Evolutionary conservation across 306 rosid species (phyloP), one percentile per base, ranked within the genome.

Genomic region (Cicer chorassanicum): DNA sequence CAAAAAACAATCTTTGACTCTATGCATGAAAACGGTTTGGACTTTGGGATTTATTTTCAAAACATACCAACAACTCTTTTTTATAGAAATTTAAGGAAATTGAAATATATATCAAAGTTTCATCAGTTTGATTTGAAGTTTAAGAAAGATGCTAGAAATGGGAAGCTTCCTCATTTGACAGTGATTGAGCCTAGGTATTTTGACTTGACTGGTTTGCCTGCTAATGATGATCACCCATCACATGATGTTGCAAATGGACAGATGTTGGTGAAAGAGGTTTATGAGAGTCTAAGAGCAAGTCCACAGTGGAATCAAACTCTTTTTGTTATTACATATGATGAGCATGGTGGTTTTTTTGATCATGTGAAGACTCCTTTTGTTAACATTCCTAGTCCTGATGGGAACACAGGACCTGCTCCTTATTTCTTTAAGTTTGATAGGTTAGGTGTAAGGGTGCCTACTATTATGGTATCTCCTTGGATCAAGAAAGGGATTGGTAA

Each of bases 231-330:
- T 50, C 99, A 95, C 64, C 99, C 99, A 43, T 95, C 99, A 44
- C 99, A 95, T 84, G 99, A 95, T 86, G 99, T 95, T 77, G 99
- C 99, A 6, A 88, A 86, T 71, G 99, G 99, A 62, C 99, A 95
- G 77, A 95, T 88, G 87, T 74, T 95, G 5, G 92, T 94, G 13
- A 95, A 95, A 83, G 99, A 95, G 65, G 97, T 95, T 7, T 95
- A 95, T 13, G 99, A 95, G 90, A 66, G 93, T 54, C 80, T 95
- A 70, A 88, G 99, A 80, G 87, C 89, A 19, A 90, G 99, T 70
- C 97, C 99, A 50, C 97, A 92, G 48, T 95, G 99, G 99, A 95
- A 95, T 56, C 78, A 95, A 72, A 90, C 98, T 45, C 99, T 95
- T 82, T 15, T 90, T 67, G 84, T 92, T 48, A 89, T 95, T 45